These are phyloP conservation scores for peach (Prunus persica) DNA, from an alignment of 306 rosid genomes.

Conservation along the genomic window Prunus_persica_NCBIv2 NC_034011.1:6386501-6387000, in stretches of 20 bases:
- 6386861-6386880: slow-evolving; percentile 40
- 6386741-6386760: slow-evolving; percentile 55
- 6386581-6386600: slow-evolving; percentile 71
- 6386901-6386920: slow-evolving; percentile 42
- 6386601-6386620: slow-evolving; percentile 73
- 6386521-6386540: slow-evolving; percentile 71
- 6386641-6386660: slow-evolving; percentile 90
- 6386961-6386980: background rate
- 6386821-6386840: background rate
- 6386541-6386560: slow-evolving; percentile 47
- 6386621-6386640: slow-evolving; percentile 87
- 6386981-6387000: background rate
- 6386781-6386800: background rate
- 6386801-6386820: background rate
- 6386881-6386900: slow-evolving; percentile 46
- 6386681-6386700: slow-evolving; percentile 85
- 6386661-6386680: slow-evolving; percentile 90
- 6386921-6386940: slow-evolving; percentile 41
- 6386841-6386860: slow-evolving; percentile 44
- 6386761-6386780: slow-evolving; percentile 49
- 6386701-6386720: slow-evolving; percentile 87
- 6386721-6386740: slow-evolving; percentile 60
- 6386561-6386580: slow-evolving; percentile 79
- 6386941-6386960: background rate
- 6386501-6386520: slow-evolving; percentile 64